Evolutionary conservation across 2,329 filamentous ascomycete genomes (phyloP).

Genomic region (Chaetomium olivaceum): DNA sequence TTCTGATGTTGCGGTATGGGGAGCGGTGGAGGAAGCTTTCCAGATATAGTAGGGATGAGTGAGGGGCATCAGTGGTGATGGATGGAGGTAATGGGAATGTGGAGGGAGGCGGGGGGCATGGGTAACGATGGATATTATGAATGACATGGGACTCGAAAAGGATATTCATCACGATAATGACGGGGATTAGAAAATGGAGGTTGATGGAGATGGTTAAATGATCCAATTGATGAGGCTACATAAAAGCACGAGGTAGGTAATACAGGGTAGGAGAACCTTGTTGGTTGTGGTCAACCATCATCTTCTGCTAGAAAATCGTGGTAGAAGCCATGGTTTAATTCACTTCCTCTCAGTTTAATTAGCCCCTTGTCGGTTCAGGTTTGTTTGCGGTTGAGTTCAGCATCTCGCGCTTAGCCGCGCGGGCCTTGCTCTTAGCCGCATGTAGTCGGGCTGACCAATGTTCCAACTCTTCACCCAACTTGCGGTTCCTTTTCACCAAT

Average conservation of each 20-base stretch:
- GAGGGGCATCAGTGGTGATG: not conserved
- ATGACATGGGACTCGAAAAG: not conserved
- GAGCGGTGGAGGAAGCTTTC: constrained; percentile 52
- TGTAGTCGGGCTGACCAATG: no score
- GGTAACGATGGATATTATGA: not conserved
- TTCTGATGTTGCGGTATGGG: constrained; percentile 54
- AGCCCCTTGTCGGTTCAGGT: no score
- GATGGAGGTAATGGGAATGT: not conserved
- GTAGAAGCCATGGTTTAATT: no score
- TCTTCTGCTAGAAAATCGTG: no score
- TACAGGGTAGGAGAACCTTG: not conserved
- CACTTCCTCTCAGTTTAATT: no score
- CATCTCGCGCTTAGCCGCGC: no score
- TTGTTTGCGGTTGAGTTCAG: no score
- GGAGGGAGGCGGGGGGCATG: not conserved
- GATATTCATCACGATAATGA: not conserved
- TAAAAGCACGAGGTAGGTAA: not conserved
- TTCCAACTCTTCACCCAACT: no score
- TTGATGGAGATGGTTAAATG: not conserved
- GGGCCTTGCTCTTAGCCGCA: no score
- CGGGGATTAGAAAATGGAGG: not conserved
- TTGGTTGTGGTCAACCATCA: no score
- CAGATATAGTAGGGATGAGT: constrained; percentile 47
- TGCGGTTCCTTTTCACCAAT: no score
- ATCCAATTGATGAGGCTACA: not conserved